Evolutionary conservation across 257 asterid species (phyloP).

Genomic region (Sherardia arvensis): DNA sequence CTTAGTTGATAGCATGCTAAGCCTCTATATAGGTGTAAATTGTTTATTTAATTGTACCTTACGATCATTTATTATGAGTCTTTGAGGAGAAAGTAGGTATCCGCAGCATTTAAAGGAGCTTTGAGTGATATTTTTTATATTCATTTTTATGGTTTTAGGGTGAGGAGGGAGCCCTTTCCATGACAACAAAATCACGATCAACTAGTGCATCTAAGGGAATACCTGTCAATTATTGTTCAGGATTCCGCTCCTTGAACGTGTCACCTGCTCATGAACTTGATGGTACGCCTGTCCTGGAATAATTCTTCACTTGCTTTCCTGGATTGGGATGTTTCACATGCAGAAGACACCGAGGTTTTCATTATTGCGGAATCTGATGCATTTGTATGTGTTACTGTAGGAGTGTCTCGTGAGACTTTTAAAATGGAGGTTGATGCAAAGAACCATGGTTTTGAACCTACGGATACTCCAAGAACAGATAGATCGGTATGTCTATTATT

Average conservation of each 20-base stretch:
- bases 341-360: neutral
- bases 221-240: slow-evolving; percentile 94
- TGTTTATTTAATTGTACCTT: no score
- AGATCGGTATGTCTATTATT: slow-evolving; percentile 56
- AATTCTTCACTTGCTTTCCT: neutral
- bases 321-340: neutral
- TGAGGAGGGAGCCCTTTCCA: slow-evolving; percentile 97
- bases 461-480: slow-evolving; percentile 98
- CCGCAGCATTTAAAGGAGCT: neutral
- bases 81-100: neutral
- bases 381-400: slow-evolving; percentile 21
- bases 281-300: slow-evolving; percentile 29
- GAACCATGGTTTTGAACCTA: slow-evolving; percentile 72
- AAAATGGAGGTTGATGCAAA: slow-evolving; percentile 59
- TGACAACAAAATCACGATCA: slow-evolving; percentile 78
- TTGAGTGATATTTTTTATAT: neutral
- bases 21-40: neutral
- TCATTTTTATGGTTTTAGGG: slow-evolving; percentile 43
- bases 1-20: neutral
- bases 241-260: slow-evolving; percentile 59
- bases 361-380: neutral
- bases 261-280: slow-evolving; percentile 49
- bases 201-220: slow-evolving; percentile 79
- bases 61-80: neutral
- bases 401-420: slow-evolving; percentile 86